Base-by-base conservation (phyloP, 2,329 filamentous ascomycete species). In the Lecanosticta acicola region DNA sequence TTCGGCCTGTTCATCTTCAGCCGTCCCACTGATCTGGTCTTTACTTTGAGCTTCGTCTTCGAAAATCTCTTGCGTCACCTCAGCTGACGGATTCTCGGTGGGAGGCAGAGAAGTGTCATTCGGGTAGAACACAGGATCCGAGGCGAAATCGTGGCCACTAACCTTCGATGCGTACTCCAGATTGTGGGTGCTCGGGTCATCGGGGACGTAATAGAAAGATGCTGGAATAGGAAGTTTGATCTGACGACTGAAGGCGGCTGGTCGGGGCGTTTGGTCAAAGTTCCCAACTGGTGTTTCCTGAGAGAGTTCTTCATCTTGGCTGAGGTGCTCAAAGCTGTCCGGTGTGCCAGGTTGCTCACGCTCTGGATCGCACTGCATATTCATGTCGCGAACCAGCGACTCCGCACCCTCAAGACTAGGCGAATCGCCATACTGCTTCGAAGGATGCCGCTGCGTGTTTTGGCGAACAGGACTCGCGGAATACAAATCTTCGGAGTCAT, bases 321-420 rank as follows among this genome's bases (percentile, higher is more conserved):
- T 21, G 42, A 52, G 34, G 17, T 26, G 24, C 10, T 20, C 34
- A 20, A 49, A 41, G 14, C 39, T 50, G 3, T 47, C 52, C 11
- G 60, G 56, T 16, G 55, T 50, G 35, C 46, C 44, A 8, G 55
- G 47, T 1, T 67, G 56, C 57, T 64, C 24, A 66, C 67, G n/a
- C n/a, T n/a, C 24, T 29, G 5, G 24, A 39, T 11, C 4, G 37
- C 24, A 73, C 19, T 67, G 66, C 69, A 75, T 74, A 47, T 73
- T 69, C 49, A 76, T 55, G 14, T 73, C 72, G 32, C 71, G 64
- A 18, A 76, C 68, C 50, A 74, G 55, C 3, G 71, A 71, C 45
- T 74, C 72, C 2, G 72, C 66, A 5, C 72, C 72, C 9, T 70
- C 53, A n/a, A 75, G 62, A 55, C 71, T 74, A 1, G 66, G 57